A percentile compares a stretch with the other conserved stretches of the same genome.
These are phyloP conservation scores for Paramecium primaurelia DNA, from an alignment of 73 alveolate species.

Conservation along the genomic window DNA sequence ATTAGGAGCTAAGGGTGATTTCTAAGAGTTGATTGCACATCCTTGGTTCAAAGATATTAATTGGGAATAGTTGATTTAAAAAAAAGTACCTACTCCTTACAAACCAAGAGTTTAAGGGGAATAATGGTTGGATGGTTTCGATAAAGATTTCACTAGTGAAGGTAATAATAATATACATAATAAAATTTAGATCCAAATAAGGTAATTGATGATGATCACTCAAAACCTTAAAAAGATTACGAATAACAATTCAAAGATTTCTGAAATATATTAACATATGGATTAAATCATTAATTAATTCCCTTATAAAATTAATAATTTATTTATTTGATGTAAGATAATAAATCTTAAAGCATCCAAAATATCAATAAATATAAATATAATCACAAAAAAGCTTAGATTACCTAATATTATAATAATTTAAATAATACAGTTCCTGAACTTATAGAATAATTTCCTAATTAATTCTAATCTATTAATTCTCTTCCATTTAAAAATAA, in stretches of 20 bases:
- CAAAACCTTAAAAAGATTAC: conserved; percentile 15
- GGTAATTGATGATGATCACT: conserved; percentile 46
- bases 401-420: not conserved
- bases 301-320: not conserved
- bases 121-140: conserved; percentile 58
- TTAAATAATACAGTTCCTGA: not conserved
- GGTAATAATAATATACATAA: not conserved
- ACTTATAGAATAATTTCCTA: not conserved
- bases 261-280: conserved; percentile 23
- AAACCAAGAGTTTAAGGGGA: conserved; percentile 60
- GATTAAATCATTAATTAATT: not conserved
- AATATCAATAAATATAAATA: not conserved
- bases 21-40: conserved; percentile 85
- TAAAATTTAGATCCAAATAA: conserved; percentile 9
- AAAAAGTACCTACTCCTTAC: conserved; percentile 87
- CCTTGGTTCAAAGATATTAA: conserved; percentile 90
- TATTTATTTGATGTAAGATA: not conserved
- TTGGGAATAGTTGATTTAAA: conserved; percentile 87
- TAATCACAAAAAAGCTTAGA: not conserved
- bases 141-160: conserved; percentile 60
- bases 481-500: not conserved
- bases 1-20: conserved; percentile 93
- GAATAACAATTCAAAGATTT: conserved; percentile 56
- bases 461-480: not conserved
- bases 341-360: not conserved